These are phyloP conservation scores for Peniophora sp. DNA, from an alignment of 1,284 basidiomycete species.

Conservation along the genomic window DNA sequence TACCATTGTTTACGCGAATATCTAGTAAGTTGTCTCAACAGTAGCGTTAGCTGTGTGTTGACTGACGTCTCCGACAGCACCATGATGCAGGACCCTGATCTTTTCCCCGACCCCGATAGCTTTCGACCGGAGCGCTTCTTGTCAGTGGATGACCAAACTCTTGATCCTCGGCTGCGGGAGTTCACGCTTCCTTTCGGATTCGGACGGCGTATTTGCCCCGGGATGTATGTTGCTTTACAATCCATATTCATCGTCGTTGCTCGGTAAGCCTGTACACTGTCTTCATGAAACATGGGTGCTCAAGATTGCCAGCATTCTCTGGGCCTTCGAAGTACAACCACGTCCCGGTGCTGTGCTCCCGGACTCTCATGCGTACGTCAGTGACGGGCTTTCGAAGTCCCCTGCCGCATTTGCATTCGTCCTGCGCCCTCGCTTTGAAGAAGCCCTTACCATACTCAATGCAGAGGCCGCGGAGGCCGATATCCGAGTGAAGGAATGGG, in stretches of 20 bases:
- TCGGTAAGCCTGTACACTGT: neutral
- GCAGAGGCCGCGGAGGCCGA: slow-evolving; percentile 12
- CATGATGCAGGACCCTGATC: neutral
- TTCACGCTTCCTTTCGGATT: slow-evolving; percentile 1
- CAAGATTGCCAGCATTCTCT: neutral
- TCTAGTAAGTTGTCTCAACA: neutral
- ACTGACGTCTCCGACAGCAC: neutral
- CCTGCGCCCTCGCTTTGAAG: slow-evolving; percentile 3
- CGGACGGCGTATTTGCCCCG: neutral
- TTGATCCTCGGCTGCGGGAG: neutral
- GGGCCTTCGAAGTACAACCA: neutral
- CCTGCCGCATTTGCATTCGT: slow-evolving; percentile 8
- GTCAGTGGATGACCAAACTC: neutral
- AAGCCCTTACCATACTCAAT: slow-evolving; percentile 9
- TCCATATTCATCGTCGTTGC: neutral
- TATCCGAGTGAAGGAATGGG: slow-evolving; percentile 11
- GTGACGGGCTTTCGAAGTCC: slow-evolving; percentile 5
- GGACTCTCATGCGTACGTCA: neutral
- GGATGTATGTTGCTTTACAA: neutral
- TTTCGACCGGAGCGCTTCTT: neutral
- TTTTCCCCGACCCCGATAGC: neutral
- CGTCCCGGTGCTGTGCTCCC: neutral
- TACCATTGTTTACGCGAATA: neutral
- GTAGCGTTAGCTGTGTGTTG: too few species aligned
- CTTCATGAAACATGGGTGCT: neutral